Conservation (phyloP, 23 red algal species). For the Gracilaria gracilis region DNA sequence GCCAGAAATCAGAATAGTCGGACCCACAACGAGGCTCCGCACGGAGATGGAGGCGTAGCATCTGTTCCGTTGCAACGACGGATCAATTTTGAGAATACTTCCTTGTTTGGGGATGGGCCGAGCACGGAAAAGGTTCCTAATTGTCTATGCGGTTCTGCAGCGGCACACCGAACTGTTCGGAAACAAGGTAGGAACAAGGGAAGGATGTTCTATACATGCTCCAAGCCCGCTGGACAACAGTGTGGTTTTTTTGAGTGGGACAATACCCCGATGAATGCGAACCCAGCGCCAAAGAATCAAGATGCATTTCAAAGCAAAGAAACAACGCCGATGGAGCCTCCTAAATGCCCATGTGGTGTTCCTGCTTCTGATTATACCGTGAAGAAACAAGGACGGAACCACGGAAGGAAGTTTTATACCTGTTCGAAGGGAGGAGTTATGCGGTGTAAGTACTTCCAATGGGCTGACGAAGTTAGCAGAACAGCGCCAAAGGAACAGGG, state of each 20-base stretch:
- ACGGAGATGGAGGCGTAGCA: neutral
- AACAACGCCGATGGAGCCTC: neutral
- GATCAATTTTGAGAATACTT: neutral
- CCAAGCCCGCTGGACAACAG: constrained; percentile 20
- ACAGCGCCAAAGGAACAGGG: neutral
- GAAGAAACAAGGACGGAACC: constrained; percentile 48
- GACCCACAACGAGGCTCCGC: neutral
- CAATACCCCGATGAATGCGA: neutral
- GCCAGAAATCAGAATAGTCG: neutral
- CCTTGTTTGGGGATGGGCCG: neutral
- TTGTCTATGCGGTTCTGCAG: constrained; percentile 42
- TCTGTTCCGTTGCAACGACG: neutral
- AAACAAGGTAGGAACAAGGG: constrained; percentile 56
- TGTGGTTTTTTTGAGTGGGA: constrained; percentile 78
- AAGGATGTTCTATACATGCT: constrained; percentile 45
- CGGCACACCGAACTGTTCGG: constrained; percentile 46
- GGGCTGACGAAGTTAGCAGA: constrained; percentile 26
- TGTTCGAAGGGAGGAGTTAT: neutral
- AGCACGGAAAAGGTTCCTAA: constrained; percentile 1
- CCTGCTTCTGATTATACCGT: constrained; percentile 40
- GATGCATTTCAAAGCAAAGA: neutral
- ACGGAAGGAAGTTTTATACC: constrained; percentile 49
- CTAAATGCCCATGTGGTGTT: constrained; percentile 28
- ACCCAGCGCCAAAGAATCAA: neutral
- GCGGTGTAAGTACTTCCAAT: constrained; percentile 57